Percentiles rank a stretch among this genome's conserved stretches.
phyloP scores from a whole-genome alignment of 257 asterid genomes.

The Cynanchum wilfordii region DNA sequence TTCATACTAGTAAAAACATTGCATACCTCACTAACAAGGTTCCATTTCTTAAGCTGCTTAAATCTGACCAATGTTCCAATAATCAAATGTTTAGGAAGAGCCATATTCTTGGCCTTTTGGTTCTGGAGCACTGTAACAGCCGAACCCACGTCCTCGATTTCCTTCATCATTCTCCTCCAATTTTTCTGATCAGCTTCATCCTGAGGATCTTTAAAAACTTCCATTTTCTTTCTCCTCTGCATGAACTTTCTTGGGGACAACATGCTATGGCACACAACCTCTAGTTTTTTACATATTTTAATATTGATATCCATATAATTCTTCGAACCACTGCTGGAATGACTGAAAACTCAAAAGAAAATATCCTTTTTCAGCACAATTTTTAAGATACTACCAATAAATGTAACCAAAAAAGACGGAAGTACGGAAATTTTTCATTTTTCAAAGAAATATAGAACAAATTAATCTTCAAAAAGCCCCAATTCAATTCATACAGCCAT shows the following conservation, averaged over 20 bases:
- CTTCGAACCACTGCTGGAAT: constrained; percentile 39
- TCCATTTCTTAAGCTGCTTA: constrained; percentile 97
- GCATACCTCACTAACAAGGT: constrained; percentile 84
- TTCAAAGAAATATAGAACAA: neutral
- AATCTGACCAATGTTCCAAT: constrained; percentile 87
- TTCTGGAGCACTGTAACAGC: constrained; percentile 65
- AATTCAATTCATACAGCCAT: neutral
- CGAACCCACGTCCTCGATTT: constrained; percentile 80
- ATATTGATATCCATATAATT: constrained; percentile 35
- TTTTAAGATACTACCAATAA: neutral
- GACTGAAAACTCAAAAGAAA: constrained; percentile 37
- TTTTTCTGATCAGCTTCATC: constrained; percentile 80
- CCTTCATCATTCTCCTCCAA: constrained; percentile 85
- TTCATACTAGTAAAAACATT: neutral
- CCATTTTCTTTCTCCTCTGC: constrained; percentile 85
- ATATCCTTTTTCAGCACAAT: constrained; percentile 1
- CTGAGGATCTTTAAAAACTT: constrained; percentile 63
- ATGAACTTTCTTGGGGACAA: constrained; percentile 86
- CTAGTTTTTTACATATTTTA: constrained; percentile 44
- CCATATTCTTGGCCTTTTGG: constrained; percentile 55
- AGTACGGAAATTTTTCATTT: too few relatives aligned
- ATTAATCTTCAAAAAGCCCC: neutral
- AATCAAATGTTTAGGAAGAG: constrained; percentile 70
- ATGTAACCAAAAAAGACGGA: neutral
- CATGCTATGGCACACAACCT: constrained; percentile 84